Base-by-base conservation (phyloP, 441 rosid species). In the Adansonia grandidieri region DNA sequence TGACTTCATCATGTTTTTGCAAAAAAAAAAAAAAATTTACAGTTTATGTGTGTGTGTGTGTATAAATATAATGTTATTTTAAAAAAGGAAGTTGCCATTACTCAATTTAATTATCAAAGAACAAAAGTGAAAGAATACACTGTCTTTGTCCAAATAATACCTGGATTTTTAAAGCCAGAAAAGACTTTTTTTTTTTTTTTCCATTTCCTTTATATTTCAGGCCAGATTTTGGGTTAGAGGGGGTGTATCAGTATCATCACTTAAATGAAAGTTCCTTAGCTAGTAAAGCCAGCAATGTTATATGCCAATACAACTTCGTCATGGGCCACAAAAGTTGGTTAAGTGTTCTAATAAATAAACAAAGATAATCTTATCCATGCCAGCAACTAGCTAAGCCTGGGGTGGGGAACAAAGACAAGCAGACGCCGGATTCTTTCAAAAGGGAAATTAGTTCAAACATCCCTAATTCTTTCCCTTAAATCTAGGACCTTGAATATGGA, bases 271-370 rank as follows among this genome's bases (percentile, higher is more conserved):
- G 48, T 9, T 48, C 51, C 56, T 19, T 4, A 17, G 54, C 53
- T 73, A 73, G 64, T 32, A 40, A 73, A 62, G 71, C 61, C 47
- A 28, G 42, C 42, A 42, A 58, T 19, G 15, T 32, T 73, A 50
- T 22, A 24, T 71, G 74, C 22, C 51, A 20, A 47, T 66, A 42
- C 50, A 17, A 28, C 32, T 28, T 58, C 7, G 71, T 67, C 75
- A 69, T 17, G 50, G 81, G 44, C 68, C 62, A 22, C 67, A 28
- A 75, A 10, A 62, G 76, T 48, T 17, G 79, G 74, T 60, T 57
- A 40, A 66, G 57, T 15, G 56, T 75, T 58, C 62, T 19, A 71
- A 69, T 70, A 73, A 53, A 22, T 20, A 45, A 14, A 62, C 6
- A 61, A 10, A 74, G 78, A 78, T 78, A 78, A 83, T 17, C 75